Evolutionary conservation across 768 basidiomycete species (phyloP), one percentile per base, ranked within the genome.

Genomic region (Termitomyces sp.): DNA sequence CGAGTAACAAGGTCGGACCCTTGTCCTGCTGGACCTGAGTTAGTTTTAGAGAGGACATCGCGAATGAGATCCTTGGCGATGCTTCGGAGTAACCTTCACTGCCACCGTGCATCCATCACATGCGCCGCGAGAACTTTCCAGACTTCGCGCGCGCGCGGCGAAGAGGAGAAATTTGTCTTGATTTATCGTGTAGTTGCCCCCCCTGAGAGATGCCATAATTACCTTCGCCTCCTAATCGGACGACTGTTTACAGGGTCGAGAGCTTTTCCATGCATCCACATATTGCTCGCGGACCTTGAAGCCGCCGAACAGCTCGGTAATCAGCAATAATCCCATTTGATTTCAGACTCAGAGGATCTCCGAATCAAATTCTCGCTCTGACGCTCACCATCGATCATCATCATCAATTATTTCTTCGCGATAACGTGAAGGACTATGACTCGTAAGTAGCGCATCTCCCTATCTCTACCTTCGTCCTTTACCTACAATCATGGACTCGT

Each of bases 341-440:
- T 27, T 62, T 61, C 22, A 52, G 60, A 60, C 64, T 61, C 66
- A 63, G 64, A 54, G 31, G 1, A 60, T 61, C 66, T 67, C 66
- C 66, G 64, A 60, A 52, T 53, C 34, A 67, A n/a, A 67, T 61
- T 57, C 5, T 20, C 20, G 20, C 46, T 31, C 56, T 29, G 13
- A 44, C 31, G 41, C 50, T 24, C 46, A 42, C 46, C 39, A 52
- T 50, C 51, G 13, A 10, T 12, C 41, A 32, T 7, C 26, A 9
- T 55, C 5, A 20, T n/a, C n/a, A n/a, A n/a, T n/a, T 39, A n/a
- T 41, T 20, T 51, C 39, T 50, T 42, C 46, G 57, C 56, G 53
- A 48, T 52, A 59, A 55, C 56, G 58, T 57, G 53, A 41, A 57
- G 46, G 48, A 66, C 58, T 46, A 84, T 85, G 83, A 86, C 84